These are phyloP conservation scores for Auricularia sp. DNA, from an alignment of 768 basidiomycete genomes.

Conservation along the genomic window DNA sequence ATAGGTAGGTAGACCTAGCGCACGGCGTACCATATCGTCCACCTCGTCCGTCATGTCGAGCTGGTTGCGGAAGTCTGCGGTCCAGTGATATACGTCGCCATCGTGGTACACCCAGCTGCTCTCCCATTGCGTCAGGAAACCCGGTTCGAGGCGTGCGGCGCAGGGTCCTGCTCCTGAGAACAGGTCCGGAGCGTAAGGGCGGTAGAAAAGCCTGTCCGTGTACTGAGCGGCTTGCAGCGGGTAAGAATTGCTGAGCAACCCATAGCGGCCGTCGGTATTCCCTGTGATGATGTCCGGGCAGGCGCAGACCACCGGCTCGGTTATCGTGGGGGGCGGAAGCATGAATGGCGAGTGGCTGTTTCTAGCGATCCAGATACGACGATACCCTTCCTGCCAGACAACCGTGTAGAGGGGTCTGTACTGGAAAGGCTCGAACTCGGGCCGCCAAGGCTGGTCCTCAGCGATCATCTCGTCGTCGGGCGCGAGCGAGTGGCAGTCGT, in stretches of 20 bases:
- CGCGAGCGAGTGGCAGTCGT: too few species aligned
- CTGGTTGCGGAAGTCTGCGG: neutral
- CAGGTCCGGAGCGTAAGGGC: neutral
- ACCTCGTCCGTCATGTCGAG: neutral
- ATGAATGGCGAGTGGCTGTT: neutral
- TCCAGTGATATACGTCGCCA: neutral
- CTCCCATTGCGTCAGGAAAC: neutral
- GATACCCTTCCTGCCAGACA: neutral
- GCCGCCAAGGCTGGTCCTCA: too few species aligned
- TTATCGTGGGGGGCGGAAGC: neutral
- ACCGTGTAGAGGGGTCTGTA: neutral
- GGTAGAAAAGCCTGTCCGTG: too few species aligned
- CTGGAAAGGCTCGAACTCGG: neutral
- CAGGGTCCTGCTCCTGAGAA: neutral
- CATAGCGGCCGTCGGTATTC: too few species aligned
- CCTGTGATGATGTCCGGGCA: constrained; percentile 15
- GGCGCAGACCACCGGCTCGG: neutral
- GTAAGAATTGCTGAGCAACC: too few species aligned
- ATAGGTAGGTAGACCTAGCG: too few species aligned
- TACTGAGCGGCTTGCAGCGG: too few species aligned
- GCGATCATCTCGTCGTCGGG: too few species aligned
- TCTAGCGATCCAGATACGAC: neutral
- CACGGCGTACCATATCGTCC: too few species aligned
- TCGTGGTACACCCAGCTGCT: neutral
- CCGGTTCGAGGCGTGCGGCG: neutral